These are phyloP conservation scores for Cotoneaster glaucophyllus DNA, from an alignment of 306 rosid species.

Conservation along the genomic window DNA sequence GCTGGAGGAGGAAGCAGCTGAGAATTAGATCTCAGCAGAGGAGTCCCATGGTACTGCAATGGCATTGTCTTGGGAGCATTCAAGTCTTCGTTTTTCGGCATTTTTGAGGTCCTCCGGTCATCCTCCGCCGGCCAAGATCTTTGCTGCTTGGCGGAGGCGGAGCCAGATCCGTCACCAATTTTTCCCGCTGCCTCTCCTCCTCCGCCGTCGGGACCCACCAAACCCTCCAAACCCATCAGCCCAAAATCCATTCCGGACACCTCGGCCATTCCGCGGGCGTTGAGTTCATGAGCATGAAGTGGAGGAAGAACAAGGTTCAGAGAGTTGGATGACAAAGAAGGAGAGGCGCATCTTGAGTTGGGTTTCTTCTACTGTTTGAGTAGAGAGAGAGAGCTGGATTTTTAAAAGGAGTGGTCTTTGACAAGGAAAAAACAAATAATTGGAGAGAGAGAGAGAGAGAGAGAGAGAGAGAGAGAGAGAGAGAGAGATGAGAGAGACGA, in stretches of 20 bases:
- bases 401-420: constrained; percentile 17
- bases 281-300: constrained; percentile 25
- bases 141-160: constrained; percentile 24
- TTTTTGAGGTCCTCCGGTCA: constrained; percentile 33
- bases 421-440: constrained; percentile 17
- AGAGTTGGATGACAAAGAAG: constrained; percentile 12
- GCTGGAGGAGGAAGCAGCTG: neutral
- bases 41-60: constrained; percentile 23
- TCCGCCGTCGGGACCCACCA: constrained; percentile 21
- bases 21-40: constrained; percentile 38
- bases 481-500: neutral
- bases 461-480: neutral
- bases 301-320: constrained; percentile 4
- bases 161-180: constrained; percentile 38
- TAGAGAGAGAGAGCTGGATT: neutral
- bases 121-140: constrained; percentile 28
- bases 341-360: constrained; percentile 26
- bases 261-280: constrained; percentile 18
- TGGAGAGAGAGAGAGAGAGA: constrained; percentile 12
- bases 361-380: neutral
- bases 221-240: constrained; percentile 33
- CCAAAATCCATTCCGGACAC: constrained; percentile 41
- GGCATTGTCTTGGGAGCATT: constrained; percentile 27
- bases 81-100: constrained; percentile 25
- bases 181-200: constrained; percentile 8